Evolutionary conservation across 352 stramenopile genomes (phyloP).

Genomic region (Peronosclerospora sorghi): DNA sequence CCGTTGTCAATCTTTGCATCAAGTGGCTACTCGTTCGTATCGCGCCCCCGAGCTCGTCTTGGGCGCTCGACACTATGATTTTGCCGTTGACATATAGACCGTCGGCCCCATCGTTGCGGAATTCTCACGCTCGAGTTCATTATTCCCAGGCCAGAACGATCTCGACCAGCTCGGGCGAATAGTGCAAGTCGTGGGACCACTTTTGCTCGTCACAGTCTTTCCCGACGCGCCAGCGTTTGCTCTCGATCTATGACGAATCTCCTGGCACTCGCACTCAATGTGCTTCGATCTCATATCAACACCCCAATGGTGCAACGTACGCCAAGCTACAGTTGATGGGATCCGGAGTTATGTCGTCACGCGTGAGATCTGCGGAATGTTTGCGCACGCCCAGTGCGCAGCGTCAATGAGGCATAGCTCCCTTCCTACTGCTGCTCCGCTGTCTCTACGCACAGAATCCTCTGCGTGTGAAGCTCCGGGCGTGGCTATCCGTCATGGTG

Average conservation of each 20-base stretch:
- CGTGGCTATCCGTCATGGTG: too few species aligned
- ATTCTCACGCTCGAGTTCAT: conserved; percentile 32
- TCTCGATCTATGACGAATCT: too few species aligned
- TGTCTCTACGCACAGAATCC: not conserved
- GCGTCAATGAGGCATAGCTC: conserved; percentile 35
- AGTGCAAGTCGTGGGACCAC: conserved; percentile 52
- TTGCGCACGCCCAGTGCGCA: conserved; percentile 64
- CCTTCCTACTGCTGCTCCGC: not conserved
- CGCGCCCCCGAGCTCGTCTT: conserved; percentile 75
- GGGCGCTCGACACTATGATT: conserved; percentile 46
- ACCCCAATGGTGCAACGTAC: conserved; percentile 75
- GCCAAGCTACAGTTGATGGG: conserved; percentile 64
- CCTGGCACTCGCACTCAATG: too few species aligned
- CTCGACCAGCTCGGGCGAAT: conserved; percentile 76
- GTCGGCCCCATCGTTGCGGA: conserved; percentile 59
- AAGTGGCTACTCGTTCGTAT: conserved; percentile 79
- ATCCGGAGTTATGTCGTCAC: conserved; percentile 81
- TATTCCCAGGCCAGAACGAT: conserved; percentile 75
- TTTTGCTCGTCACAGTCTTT: too few species aligned
- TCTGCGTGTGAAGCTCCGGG: conserved; percentile 16
- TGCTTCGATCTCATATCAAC: too few species aligned
- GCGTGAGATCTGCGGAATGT: conserved; percentile 80
- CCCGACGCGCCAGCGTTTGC: too few species aligned
- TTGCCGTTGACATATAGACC: conserved; percentile 60
- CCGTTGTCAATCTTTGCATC: conserved; percentile 47